Evolutionary conservation across 2,329 filamentous ascomycete genomes (phyloP).

Genomic region (Nemania sp.): DNA sequence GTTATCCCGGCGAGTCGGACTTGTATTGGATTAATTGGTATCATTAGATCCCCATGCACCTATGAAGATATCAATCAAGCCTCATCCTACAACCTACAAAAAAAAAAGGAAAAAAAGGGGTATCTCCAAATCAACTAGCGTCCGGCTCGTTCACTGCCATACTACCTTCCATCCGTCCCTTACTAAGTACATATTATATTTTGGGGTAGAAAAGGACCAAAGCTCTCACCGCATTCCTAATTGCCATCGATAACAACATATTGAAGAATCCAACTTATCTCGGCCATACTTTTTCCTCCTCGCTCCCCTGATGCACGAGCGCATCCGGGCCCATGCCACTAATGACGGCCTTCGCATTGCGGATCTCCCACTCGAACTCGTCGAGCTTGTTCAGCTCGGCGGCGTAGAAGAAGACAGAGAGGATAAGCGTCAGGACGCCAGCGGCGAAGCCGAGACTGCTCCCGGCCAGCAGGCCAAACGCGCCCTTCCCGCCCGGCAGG

Average conservation of each 20-base stretch:
- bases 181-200: background rate
- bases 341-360: conserved; percentile 68
- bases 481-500: conserved; percentile 75
- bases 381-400: conserved; percentile 84
- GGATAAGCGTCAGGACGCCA: conserved; percentile 85
- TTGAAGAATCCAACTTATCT: background rate
- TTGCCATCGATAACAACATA: background rate
- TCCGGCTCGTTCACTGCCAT: conserved; percentile 3
- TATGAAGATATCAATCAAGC: conserved; percentile 15
- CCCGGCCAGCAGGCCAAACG: conserved; percentile 84
- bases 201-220: background rate
- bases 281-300: conserved; percentile 40
- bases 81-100: background rate
- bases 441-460: conserved; percentile 81
- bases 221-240: background rate
- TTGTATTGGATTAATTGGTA: conserved; percentile 42
- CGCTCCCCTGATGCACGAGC: conserved; percentile 33
- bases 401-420: conserved; percentile 87
- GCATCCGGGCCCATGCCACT: conserved; percentile 46
- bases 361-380: conserved; percentile 95
- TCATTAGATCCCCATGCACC: conserved; percentile 35
- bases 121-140: conserved; percentile 20
- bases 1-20: conserved; percentile 18
- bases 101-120: conserved; percentile 21
- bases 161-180: background rate